These are phyloP conservation scores for Clavispora carvajalis DNA, from an alignment of 805 yeast genomes.

Conservation along the genomic window DNA sequence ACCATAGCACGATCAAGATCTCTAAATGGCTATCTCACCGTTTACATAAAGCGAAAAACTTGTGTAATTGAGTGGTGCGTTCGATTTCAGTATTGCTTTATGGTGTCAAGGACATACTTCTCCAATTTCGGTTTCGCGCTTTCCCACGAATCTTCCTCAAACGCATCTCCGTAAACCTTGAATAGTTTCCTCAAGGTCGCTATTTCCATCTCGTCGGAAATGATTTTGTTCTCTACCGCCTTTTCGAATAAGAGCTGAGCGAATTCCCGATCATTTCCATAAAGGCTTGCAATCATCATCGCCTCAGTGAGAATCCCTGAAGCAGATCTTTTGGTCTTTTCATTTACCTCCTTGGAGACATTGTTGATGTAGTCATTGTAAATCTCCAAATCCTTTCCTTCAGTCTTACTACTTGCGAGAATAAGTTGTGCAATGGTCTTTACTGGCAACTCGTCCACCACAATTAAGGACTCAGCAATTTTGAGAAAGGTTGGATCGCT, in stretches of 20 bases:
- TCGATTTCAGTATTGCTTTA: conserved; percentile 1
- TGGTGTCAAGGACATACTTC: conserved; percentile 15
- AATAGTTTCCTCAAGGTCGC: conserved; percentile 38
- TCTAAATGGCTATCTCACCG: too few species aligned
- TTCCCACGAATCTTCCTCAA: conserved; percentile 30
- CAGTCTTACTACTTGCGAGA: conserved; percentile 35
- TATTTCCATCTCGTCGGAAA: conserved; percentile 37
- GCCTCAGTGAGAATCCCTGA: conserved; percentile 44
- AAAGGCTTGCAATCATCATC: conserved; percentile 38
- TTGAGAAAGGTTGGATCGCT: conserved; percentile 21
- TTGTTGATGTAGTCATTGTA: conserved; percentile 43
- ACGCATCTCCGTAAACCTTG: conserved; percentile 49
- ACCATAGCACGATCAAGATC: too few species aligned
- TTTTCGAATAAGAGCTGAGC: conserved; percentile 48
- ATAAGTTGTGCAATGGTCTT: conserved; percentile 37
- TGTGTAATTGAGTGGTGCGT: not conserved
- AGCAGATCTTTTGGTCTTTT: conserved; percentile 30
- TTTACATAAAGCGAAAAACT: not conserved
- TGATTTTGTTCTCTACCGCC: conserved; percentile 31
- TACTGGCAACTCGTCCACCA: conserved; percentile 23
- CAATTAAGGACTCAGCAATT: conserved; percentile 34
- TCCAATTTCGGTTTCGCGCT: conserved; percentile 29
- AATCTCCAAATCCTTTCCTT: conserved; percentile 36
- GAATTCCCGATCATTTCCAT: conserved; percentile 47
- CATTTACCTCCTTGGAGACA: conserved; percentile 27